phyloP scores from a whole-genome alignment of 352 stramenopile genomes.

The Pythium apleroticum region DNA sequence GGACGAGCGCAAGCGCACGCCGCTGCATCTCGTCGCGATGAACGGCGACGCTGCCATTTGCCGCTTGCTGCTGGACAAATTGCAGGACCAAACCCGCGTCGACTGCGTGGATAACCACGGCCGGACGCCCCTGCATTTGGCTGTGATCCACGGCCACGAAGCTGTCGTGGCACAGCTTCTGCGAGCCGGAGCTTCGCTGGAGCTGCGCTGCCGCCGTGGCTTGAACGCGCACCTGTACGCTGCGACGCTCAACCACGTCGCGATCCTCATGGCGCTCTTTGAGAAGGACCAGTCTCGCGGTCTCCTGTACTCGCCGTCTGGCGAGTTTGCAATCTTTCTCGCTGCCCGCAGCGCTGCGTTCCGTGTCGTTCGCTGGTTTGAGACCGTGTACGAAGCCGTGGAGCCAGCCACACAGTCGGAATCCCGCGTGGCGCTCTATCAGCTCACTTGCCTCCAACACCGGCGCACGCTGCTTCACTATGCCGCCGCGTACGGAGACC shows the following conservation, averaged over 20 bases:
- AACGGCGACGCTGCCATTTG: constrained; percentile 46
- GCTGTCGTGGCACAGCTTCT: constrained; percentile 38
- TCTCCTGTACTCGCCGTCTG: constrained; percentile 28
- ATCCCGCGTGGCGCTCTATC: background rate
- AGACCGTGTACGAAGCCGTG: constrained; percentile 29
- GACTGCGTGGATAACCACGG: constrained; percentile 35
- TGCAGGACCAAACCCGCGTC: constrained; percentile 27
- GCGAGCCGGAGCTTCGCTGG: constrained; percentile 36
- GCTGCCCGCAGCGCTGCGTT: constrained; percentile 42
- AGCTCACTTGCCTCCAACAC: constrained; percentile 26
- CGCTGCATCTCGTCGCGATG: constrained; percentile 47
- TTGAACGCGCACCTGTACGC: constrained; percentile 53
- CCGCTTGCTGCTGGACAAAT: constrained; percentile 31
- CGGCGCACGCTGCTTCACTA: constrained; percentile 53
- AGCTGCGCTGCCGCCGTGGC: constrained; percentile 34
- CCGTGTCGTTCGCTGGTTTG: constrained; percentile 52
- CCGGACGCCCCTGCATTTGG: constrained; percentile 49
- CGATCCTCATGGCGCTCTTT: constrained; percentile 48
- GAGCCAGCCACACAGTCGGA: background rate
- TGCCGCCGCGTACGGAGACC: constrained; percentile 42
- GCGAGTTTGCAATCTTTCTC: constrained; percentile 51
- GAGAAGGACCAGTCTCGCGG: constrained; percentile 18
- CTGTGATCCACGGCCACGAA: constrained; percentile 47
- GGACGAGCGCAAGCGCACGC: constrained; percentile 45
- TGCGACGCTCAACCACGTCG: constrained; percentile 45